Base-by-base conservation (phyloP, 306 rosid genomes). In the Sechiopsis laciniata region DNA sequence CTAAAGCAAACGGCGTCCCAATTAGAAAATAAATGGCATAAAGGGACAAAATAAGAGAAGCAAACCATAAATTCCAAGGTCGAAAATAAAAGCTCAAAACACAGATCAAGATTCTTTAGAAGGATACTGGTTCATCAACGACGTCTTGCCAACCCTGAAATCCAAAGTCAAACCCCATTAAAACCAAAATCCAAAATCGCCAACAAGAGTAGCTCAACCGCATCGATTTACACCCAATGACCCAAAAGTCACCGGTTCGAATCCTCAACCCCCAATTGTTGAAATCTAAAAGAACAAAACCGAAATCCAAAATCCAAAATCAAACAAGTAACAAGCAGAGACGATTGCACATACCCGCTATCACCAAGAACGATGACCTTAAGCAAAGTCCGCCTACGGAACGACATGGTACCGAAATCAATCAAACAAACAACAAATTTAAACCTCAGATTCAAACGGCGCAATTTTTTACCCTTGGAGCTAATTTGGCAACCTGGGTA, bases 71-170 rank as follows among this genome's bases (percentile, higher is more conserved):
- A 75, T 63, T 51, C 58, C 26, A 67, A 52, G 42, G 53, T 42
- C 11, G 12, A 61, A 20, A 9, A 57, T 13, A 71, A 16, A 2
- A 15, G 55, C 40, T 32, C 35, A 35, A 32, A 70, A 19, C 46
- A 8, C 12, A 37, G 45, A 37, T 37, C 45, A 71, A 37, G 45
- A 37, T 37, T 37, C 8, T 37, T 37, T 37, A 37, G 13, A 73
- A 86, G 98, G 97, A 93, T 90, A 93, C 98, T 88, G 97, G 73
- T 87, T 90, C 98, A 93, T 93, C 90, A 90, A 83, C 79, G 98
- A 87, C 69, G 97, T 93, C 86, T 93, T 90, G 67, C 98, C 98
- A 20, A 90, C 98, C 87, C 98, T 93, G 85, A 58, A 11, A 87
- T 81, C 51, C 51, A 60, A 83, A 71, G 0, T 54, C 10, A 22